phyloP scores from a whole-genome alignment of 2,329 filamentous ascomycete species.

The Fusarium protoensiforme region DNA sequence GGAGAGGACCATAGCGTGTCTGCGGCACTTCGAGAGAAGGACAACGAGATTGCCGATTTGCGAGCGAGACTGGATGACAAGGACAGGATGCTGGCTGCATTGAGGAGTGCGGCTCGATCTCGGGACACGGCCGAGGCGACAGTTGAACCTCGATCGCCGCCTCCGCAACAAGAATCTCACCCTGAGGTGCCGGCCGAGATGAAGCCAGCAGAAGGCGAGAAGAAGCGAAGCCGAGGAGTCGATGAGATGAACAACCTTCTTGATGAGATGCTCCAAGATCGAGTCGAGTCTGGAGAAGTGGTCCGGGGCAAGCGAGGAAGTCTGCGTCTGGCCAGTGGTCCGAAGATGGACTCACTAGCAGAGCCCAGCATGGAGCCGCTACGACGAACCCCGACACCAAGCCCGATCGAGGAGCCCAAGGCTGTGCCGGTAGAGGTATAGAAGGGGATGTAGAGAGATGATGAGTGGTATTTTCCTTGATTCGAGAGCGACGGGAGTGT shows the following conservation, averaged over 20 bases:
- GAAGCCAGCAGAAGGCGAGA: slow-evolving; percentile 43
- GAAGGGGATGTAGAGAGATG: slow-evolving; percentile 1
- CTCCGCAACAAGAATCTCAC: slow-evolving; percentile 23
- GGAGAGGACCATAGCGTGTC: slow-evolving; percentile 83
- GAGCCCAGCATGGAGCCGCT: slow-evolving; percentile 55
- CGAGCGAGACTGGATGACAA: slow-evolving; percentile 91
- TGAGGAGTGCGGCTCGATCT: slow-evolving; percentile 86
- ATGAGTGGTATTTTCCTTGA: not conserved
- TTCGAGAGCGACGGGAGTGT: slow-evolving; percentile 15
- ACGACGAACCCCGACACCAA: slow-evolving; percentile 50
- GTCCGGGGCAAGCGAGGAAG: slow-evolving; percentile 75
- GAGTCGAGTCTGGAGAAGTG: slow-evolving; percentile 80
- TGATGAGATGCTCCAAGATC: slow-evolving; percentile 95
- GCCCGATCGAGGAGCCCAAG: slow-evolving; percentile 36
- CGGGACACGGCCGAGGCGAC: slow-evolving; percentile 79
- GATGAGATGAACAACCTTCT: slow-evolving; percentile 95
- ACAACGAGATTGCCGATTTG: slow-evolving; percentile 92
- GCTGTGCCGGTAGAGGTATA: slow-evolving; percentile 29
- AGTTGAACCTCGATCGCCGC: slow-evolving; percentile 47
- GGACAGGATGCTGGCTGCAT: slow-evolving; percentile 89
- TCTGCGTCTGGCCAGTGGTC: slow-evolving; percentile 66
- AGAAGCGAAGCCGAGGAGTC: slow-evolving; percentile 74
- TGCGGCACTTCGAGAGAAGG: slow-evolving; percentile 83
- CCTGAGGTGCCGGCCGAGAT: slow-evolving; percentile 22
- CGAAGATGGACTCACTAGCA: slow-evolving; percentile 51